A percentile compares a stretch with the other conserved stretches of the same genome.
Conservation (phyloP, 2,329 filamentous ascomycete species). For the Diaporthe eres region DNA sequence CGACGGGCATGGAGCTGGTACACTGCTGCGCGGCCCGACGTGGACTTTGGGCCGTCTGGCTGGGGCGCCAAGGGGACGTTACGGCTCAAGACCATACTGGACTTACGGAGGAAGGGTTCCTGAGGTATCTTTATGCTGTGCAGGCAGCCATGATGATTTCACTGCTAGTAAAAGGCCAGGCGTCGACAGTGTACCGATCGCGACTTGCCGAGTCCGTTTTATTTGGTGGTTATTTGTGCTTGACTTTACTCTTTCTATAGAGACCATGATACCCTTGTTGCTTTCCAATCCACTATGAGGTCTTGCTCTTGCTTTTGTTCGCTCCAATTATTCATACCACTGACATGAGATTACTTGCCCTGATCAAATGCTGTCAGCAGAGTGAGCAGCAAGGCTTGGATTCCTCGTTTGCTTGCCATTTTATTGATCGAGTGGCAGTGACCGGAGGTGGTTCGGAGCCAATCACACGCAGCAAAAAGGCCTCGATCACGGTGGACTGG, state of each 20-base stretch:
- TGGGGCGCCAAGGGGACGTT: constrained; percentile 87
- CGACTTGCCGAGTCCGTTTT: too few relatives aligned
- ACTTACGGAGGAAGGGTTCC: constrained; percentile 61
- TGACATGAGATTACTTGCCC: too few relatives aligned
- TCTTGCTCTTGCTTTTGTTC: background rate
- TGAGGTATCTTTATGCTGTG: background rate
- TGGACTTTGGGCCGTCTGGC: constrained; percentile 79
- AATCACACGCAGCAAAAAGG: too few relatives aligned
- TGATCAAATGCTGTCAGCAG: too few relatives aligned
- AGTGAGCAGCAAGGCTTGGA: too few relatives aligned
- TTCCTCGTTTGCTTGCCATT: too few relatives aligned
- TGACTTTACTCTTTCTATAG: background rate
- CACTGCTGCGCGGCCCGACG: constrained; percentile 79
- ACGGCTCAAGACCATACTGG: constrained; percentile 75
- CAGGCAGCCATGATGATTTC: background rate
- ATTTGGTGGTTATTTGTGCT: background rate
- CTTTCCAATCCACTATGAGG: too few relatives aligned
- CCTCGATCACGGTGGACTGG: too few relatives aligned
- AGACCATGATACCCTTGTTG: constrained; percentile 10
- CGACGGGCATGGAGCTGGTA: constrained; percentile 88
- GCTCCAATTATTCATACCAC: too few relatives aligned
- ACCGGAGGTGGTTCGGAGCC: too few relatives aligned
- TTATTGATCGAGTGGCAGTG: too few relatives aligned
- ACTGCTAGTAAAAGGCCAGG: background rate
- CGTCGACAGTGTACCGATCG: background rate